A percentile compares a stretch with the other conserved stretches of the same genome.
These are phyloP conservation scores for Centaurea solstitialis DNA, from an alignment of 129 eudicot species.

Conservation along the genomic window DNA sequence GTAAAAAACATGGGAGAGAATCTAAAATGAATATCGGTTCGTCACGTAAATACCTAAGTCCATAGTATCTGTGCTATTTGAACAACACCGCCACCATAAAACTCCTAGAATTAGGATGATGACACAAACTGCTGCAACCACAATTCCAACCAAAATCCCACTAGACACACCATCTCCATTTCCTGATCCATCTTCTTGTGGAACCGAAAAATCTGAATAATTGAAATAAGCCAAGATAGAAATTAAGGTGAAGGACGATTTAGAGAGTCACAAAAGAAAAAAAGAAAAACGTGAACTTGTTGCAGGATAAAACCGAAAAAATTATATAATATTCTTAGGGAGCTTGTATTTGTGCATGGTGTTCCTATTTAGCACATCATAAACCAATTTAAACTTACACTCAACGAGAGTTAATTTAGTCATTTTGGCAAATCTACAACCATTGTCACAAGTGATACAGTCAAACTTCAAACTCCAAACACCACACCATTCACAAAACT, in stretches of 20 bases:
- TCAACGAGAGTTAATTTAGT: background rate
- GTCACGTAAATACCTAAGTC: conserved; percentile 36
- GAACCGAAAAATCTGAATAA: conserved; percentile 39
- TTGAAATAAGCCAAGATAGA: background rate
- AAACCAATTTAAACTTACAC: background rate
- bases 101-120: conserved; percentile 37
- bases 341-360: background rate
- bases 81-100: conserved; percentile 60
- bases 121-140: conserved; percentile 38
- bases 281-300: background rate
- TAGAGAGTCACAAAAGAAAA: background rate
- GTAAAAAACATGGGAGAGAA: background rate
- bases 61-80: conserved; percentile 20
- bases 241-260: background rate
- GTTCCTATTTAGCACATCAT: background rate
- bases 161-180: conserved; percentile 43
- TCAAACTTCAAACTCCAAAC: background rate
- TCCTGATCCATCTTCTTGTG: conserved; percentile 26
- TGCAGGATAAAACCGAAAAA: background rate
- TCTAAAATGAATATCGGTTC: background rate
- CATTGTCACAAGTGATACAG: background rate
- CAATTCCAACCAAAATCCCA: conserved; percentile 54
- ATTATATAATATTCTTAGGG: background rate
- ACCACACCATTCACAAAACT: background rate
- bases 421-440: too few species aligned